phyloP scores from a whole-genome alignment of 1,284 basidiomycete species.

The Pulveroboletus sp. region DNA sequence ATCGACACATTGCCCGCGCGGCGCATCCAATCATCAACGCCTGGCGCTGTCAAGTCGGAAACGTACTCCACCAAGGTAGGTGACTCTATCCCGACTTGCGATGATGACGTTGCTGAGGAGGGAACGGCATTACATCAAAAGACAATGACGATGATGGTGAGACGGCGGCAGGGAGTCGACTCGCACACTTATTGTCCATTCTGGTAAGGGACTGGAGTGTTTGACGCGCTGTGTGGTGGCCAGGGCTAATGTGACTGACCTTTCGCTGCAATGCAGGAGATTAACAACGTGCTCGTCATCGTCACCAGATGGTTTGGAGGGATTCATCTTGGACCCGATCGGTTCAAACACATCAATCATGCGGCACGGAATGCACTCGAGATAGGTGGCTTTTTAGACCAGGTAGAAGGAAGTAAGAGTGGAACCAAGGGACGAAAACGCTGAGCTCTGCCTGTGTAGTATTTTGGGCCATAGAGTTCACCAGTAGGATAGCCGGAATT shows the following conservation, averaged over 20 bases:
- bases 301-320: constrained; percentile 84
- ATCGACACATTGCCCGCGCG: constrained; percentile 73
- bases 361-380: constrained; percentile 86
- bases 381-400: constrained; percentile 75
- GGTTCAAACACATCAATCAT: constrained; percentile 93
- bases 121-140: constrained; percentile 35
- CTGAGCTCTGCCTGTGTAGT: constrained; percentile 12
- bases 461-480: no score
- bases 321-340: constrained; percentile 80
- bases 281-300: constrained; percentile 81
- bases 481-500: neutral
- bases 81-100: neutral
- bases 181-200: constrained; percentile 88
- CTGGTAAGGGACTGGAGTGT: constrained; percentile 50
- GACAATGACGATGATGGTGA: constrained; percentile 96
- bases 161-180: constrained; percentile 82
- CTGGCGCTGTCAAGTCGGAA: constrained; percentile 75
- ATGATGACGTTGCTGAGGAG: neutral
- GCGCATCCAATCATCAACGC: constrained; percentile 90
- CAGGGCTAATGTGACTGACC: neutral
- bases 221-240: neutral
- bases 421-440: constrained; percentile 32
- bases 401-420: constrained; percentile 22
- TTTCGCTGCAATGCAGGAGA: constrained; percentile 48
- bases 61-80: constrained; percentile 71